Evolutionary conservation across 306 rosid species (phyloP).

Genomic region (Trichosanthes truncata): DNA sequence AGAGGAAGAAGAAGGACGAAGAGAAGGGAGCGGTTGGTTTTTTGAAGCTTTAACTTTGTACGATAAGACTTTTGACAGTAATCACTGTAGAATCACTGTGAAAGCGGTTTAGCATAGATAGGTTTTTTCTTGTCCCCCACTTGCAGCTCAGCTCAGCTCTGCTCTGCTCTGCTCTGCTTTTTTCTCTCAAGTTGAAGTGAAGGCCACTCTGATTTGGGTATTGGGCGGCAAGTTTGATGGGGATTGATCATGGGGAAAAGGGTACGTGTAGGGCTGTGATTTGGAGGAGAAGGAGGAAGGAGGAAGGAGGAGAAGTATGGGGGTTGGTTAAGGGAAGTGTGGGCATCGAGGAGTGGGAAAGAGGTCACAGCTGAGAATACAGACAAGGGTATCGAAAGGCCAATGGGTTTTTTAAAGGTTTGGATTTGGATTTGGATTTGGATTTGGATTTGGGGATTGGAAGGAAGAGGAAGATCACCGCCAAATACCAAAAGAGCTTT

Average conservation of each 20-base stretch:
- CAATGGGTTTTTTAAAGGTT: neutral
- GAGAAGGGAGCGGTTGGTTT: neutral
- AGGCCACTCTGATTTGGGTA: neutral
- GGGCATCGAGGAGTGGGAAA: neutral
- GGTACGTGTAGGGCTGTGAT: conserved; percentile 3
- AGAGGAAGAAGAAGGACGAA: neutral
- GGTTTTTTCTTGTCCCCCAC: neutral
- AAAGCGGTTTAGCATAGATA: neutral
- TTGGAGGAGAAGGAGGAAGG: neutral
- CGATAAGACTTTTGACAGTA: conserved; percentile 2
- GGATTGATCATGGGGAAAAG: neutral
- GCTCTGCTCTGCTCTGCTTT: neutral
- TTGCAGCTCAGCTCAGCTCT: neutral
- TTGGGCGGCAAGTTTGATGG: conserved; percentile 6
- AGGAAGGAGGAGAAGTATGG: neutral
- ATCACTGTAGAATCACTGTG: neutral
- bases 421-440: neutral
- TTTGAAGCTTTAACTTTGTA: neutral
- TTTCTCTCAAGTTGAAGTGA: neutral
- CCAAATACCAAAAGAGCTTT: neutral
- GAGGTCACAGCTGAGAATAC: neutral
- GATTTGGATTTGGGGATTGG: neutral
- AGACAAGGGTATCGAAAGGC: neutral
- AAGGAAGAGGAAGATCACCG: neutral
- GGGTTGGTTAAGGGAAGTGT: neutral